Conservation (phyloP, 768 basidiomycete genomes). For the Tubosaeta sp. region DNA sequence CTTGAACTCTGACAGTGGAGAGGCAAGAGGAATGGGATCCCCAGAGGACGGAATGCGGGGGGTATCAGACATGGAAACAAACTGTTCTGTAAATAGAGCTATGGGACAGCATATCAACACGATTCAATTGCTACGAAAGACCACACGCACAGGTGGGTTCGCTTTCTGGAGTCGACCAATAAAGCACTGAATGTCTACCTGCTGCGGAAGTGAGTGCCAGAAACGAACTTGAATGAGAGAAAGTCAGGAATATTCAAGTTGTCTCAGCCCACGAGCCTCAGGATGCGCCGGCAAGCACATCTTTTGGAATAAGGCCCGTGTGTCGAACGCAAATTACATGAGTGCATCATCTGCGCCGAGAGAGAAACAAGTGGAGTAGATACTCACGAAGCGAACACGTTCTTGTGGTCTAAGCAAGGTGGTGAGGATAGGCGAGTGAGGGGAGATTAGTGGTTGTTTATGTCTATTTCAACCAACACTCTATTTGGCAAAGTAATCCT, state of each 20-base stretch:
- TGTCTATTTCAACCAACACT: conserved; percentile 4
- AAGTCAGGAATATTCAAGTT: conserved; percentile 48
- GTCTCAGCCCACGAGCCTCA: conserved; percentile 72
- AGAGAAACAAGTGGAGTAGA: neutral
- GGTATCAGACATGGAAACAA: conserved; percentile 26
- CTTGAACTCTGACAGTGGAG: conserved; percentile 35
- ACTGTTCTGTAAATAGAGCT: conserved; percentile 9
- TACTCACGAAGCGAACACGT: conserved; percentile 12
- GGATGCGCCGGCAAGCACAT: conserved; percentile 70
- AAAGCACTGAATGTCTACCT: neutral
- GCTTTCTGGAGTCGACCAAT: conserved; percentile 3
- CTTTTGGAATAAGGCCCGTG: conserved; percentile 61
- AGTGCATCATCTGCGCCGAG: conserved; percentile 45
- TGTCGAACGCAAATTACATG: conserved; percentile 91
- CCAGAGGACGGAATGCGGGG: conserved; percentile 2
- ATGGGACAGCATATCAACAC: conserved; percentile 15
- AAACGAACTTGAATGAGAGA: neutral
- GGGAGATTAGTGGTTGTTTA: conserved; percentile 10
- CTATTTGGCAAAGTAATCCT: neutral
- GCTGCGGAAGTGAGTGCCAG: conserved; percentile 5
- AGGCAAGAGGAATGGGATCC: neutral
- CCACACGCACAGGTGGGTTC: conserved; percentile 10
- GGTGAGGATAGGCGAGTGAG: neutral
- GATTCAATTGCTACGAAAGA: conserved; percentile 7
- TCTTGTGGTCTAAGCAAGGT: neutral